Evolutionary conservation across 495 filamentous ascomycete genomes (phyloP), one percentile per base, ranked within the genome.

Genomic region (Talaromyces trachyspermus): DNA sequence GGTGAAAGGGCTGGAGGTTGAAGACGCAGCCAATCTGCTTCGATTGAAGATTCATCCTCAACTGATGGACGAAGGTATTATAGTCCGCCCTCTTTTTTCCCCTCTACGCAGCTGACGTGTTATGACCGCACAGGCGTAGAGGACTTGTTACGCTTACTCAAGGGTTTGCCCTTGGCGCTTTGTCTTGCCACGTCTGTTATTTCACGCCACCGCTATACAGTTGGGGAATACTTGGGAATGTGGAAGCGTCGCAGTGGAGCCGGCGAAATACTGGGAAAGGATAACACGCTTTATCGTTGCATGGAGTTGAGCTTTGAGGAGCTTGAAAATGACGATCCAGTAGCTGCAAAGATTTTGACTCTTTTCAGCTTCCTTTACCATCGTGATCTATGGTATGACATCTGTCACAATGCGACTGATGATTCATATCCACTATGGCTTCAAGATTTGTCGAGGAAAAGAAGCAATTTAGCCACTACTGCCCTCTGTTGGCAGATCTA

Each of bases 351-450:
- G 23, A 18, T 44, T 10, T 32, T 44, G 42, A 44, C 42, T 44
- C 42, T 44, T 32, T 44, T 44, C 27, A 32, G 42, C 15, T 44
- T 44, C 10, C 42, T 44, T 27, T 14, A 44, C 27, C 42, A 30
- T 15, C 23, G n/a, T 2, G 42, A 44, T 12, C 27, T 44, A 27
- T 40, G 37, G 37, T 40, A 17, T 3, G 37, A 40, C 11, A 17
- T 40, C 19, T 40, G 37, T 22, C 19, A 12, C 14, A 17, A 22
- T 40, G 37, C 37, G 14, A 17, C 3, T 2, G 14, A 17, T 12
- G 14, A 17, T 22, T 10, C 14, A 3, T 40, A 40, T 22, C 37
- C 37, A 10, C 14, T 12, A 17, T 40, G 37, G 37, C 37, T 40
- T 40, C 14, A 22, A 22, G 14, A 17, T 40, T 2, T 40, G 19